phyloP scores from a whole-genome alignment of 164 flowering plant genomes.

The Litsea cubeba region DNA sequence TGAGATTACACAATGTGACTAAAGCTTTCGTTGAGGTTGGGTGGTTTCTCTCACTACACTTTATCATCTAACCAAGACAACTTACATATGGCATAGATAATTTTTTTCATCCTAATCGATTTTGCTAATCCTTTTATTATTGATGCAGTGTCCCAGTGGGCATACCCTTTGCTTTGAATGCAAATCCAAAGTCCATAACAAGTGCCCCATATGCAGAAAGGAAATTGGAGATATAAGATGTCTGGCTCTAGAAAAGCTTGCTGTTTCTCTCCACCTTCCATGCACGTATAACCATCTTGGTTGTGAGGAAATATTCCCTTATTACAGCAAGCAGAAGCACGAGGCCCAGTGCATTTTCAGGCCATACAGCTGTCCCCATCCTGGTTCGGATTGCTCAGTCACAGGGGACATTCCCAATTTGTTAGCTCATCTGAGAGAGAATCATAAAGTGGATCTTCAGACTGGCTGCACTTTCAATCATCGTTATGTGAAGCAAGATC shows the following conservation, averaged over 20 bases:
- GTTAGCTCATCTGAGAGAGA: conserved; percentile 21
- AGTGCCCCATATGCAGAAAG: conserved; percentile 28
- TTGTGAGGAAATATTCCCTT: conserved; percentile 24
- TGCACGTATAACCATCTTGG: conserved; percentile 20
- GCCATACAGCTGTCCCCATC: conserved; percentile 29
- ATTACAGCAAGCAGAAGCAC: conserved; percentile 22
- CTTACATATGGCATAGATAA: no score
- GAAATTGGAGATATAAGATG: conserved; percentile 29
- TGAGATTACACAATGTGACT: not conserved
- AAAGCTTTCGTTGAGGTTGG: not conserved
- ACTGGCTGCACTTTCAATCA: conserved; percentile 26
- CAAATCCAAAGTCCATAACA: conserved; percentile 25
- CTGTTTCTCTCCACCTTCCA: conserved; percentile 20
- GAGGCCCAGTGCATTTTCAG: conserved; percentile 23
- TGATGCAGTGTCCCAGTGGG: conserved; percentile 28
- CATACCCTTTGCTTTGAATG: conserved; percentile 26
- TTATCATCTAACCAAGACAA: not conserved
- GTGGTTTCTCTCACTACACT: not conserved
- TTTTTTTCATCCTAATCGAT: no score
- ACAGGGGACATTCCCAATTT: conserved; percentile 20
- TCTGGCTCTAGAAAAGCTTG: conserved; percentile 24
- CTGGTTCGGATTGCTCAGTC: conserved; percentile 24
- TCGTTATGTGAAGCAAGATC: conserved; percentile 29
- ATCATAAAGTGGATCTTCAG: conserved; percentile 28
- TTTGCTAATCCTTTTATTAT: not conserved